Base-by-base conservation (phyloP, 805 yeast species). In the Candida odintsovae region DNA sequence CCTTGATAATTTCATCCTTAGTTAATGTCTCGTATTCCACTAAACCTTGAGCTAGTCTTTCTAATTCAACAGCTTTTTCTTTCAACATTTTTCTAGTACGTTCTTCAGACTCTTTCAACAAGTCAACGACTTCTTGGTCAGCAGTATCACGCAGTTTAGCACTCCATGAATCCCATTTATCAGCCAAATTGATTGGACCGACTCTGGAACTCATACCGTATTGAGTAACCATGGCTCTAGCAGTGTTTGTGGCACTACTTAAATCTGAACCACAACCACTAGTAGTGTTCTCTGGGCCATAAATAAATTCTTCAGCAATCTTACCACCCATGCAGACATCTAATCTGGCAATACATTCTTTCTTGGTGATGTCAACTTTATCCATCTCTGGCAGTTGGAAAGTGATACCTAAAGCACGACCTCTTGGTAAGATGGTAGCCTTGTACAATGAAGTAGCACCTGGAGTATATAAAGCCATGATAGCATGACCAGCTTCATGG, bases 271-370 rank as follows among this genome's bases (percentile, higher is more conserved):
- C 85, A 70, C 98, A 94, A 8, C 99, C 99, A 58, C 92, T 80
- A 3, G 98, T 92, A 12, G 94, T 96, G 62, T 90, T 87, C 46
- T 88, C 96, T 40, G 82, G 77, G 2, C 99, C 99, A 62, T 88
- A 87, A 42, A 86, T 76, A 74, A 88, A 72, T 63, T 92, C 97
- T 71, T 94, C 99, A 26, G 99, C 99, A 48, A 90, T 82, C 65
- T 90, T 90, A 53, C 99, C 99, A 50, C 99, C 99, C 99, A 94
- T 94, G 64, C 97, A 90, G 42, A 94, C 99, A 65, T 94, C 99
- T 54, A 94, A 69, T 52, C 95, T 75, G 0, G 98, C 97, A 53
- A 84, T 74, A 64, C 97, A 87, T 68, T 94, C 98, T 50, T 76
- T 80, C 64, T 79, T 86, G 28, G 97, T 89, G 67, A 87, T 86